These are phyloP conservation scores for Phytophthora lateralis DNA, from an alignment of 352 stramenopile genomes.

Conservation along the genomic window DNA sequence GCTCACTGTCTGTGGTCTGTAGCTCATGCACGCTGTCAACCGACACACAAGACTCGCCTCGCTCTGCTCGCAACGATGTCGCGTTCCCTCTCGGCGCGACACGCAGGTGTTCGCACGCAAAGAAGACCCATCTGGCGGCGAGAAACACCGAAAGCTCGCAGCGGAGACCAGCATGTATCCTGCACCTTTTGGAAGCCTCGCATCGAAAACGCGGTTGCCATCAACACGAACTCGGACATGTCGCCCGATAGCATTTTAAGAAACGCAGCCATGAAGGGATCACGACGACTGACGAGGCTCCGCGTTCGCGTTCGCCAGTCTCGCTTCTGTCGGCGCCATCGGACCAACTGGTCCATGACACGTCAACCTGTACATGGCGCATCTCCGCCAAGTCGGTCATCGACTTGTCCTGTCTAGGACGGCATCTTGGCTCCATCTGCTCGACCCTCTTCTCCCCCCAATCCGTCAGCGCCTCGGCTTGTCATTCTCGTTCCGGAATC, in stretches of 20 bases:
- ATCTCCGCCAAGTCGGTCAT: slow-evolving; percentile 18
- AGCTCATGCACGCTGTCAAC: background rate
- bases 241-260: background rate
- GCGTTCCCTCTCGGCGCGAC: slow-evolving; percentile 19
- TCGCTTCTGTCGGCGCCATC: slow-evolving; percentile 29
- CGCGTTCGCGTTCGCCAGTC: slow-evolving; percentile 6
- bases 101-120: slow-evolving; percentile 6
- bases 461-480: slow-evolving; percentile 13
- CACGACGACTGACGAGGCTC: slow-evolving; percentile 20
- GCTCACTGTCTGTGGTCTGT: background rate
- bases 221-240: slow-evolving; percentile 2
- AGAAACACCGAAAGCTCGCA: slow-evolving; percentile 19
- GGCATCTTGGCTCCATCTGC: slow-evolving; percentile 8
- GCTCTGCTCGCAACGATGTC: slow-evolving; percentile 22
- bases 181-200: background rate
- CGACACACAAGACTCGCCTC: slow-evolving; percentile 9
- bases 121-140: slow-evolving; percentile 4
- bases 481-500: slow-evolving; percentile 28
- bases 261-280: slow-evolving; percentile 17
- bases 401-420: slow-evolving; percentile 11
- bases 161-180: background rate
- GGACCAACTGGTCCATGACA: slow-evolving; percentile 31
- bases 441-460: slow-evolving; percentile 21
- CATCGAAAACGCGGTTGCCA: background rate
- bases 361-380: slow-evolving; percentile 27